These are phyloP conservation scores for Globisporangium uncinulatum DNA, from an alignment of 352 stramenopile genomes.

Conservation along the genomic window DNA sequence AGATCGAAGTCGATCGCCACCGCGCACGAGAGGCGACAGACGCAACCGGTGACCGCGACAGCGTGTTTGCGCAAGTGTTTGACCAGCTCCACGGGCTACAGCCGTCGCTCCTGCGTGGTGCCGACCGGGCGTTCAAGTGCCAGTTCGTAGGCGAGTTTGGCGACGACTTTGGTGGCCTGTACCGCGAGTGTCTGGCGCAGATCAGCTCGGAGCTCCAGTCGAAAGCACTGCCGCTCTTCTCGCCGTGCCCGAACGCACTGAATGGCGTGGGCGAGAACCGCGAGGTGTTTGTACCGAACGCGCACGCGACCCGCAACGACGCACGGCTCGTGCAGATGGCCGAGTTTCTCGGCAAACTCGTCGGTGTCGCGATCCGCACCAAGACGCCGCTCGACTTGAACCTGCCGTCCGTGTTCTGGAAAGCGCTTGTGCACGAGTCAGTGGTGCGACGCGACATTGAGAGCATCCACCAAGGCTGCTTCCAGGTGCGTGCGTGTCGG, in stretches of 20 bases:
- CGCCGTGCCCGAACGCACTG: slow-evolving; percentile 86
- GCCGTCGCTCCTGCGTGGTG: slow-evolving; percentile 75
- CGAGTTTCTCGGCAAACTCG: slow-evolving; percentile 93
- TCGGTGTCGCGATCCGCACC: slow-evolving; percentile 90
- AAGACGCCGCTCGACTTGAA: slow-evolving; percentile 92
- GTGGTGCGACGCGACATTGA: slow-evolving; percentile 81
- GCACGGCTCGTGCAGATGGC: slow-evolving; percentile 80
- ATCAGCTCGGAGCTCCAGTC: slow-evolving; percentile 87
- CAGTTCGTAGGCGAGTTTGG: slow-evolving; percentile 90
- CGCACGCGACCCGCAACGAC: slow-evolving; percentile 36
- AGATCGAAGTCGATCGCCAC: slow-evolving; percentile 85
- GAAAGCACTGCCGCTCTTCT: slow-evolving; percentile 73
- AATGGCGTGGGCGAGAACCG: slow-evolving; percentile 85
- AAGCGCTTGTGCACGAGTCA: slow-evolving; percentile 81
- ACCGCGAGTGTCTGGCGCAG: slow-evolving; percentile 86
- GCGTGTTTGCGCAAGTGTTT: slow-evolving; percentile 85
- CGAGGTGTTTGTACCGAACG: slow-evolving; percentile 82
- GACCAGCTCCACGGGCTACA: slow-evolving; percentile 81
- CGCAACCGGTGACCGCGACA: slow-evolving; percentile 50
- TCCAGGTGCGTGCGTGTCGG: slow-evolving; percentile 27
- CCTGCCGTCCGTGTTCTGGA: slow-evolving; percentile 90
- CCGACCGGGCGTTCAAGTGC: slow-evolving; percentile 88
- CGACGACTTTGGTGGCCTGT: slow-evolving; percentile 88
- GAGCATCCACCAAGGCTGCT: slow-evolving; percentile 74
- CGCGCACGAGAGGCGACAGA: slow-evolving; percentile 63